Evolutionary conservation across 2,329 filamentous ascomycete species (phyloP).

Genomic region (Trichoderma sp.): DNA sequence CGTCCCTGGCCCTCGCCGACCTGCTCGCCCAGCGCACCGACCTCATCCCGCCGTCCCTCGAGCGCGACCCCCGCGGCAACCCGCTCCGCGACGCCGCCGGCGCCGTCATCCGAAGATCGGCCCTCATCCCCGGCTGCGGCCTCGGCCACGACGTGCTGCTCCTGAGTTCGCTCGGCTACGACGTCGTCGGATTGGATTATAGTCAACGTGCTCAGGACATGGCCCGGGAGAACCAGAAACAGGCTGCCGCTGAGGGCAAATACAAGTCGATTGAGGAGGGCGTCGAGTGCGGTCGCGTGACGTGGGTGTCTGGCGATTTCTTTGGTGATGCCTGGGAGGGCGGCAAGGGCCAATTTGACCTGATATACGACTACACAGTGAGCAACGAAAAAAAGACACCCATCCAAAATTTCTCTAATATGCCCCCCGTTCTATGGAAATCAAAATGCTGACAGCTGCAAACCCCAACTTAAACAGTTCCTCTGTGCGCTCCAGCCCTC

Average conservation of each 20-base stretch:
- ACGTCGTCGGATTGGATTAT: constrained; percentile 72
- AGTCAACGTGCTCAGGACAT: constrained; percentile 47
- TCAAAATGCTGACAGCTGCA: neutral
- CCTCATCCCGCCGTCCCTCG: constrained; percentile 40
- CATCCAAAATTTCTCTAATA: neutral
- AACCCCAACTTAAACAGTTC: constrained; percentile 44
- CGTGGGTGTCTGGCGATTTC: constrained; percentile 63
- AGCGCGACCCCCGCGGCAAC: constrained; percentile 32
- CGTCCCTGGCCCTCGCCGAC: constrained; percentile 53
- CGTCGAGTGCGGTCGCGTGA: constrained; percentile 47
- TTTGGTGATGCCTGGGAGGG: constrained; percentile 58
- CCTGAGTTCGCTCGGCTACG: constrained; percentile 71
- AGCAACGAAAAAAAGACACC: constrained; percentile 22
- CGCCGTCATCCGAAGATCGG: constrained; percentile 37
- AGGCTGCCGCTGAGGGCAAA: constrained; percentile 38
- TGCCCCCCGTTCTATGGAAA: neutral
- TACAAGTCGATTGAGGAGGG: constrained; percentile 43
- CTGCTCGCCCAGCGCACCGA: constrained; percentile 45
- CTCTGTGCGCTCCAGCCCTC: constrained; percentile 58
- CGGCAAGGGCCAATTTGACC: constrained; percentile 57
- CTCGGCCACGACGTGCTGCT: constrained; percentile 78
- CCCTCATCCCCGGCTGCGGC: constrained; percentile 79
- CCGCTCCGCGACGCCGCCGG: constrained; percentile 26
- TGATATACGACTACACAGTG: constrained; percentile 64
- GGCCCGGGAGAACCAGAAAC: constrained; percentile 44